A percentile compares a stretch with the other conserved stretches of the same genome.
Conservation (phyloP, 768 basidiomycete genomes). For the Russula compacta region DNA sequence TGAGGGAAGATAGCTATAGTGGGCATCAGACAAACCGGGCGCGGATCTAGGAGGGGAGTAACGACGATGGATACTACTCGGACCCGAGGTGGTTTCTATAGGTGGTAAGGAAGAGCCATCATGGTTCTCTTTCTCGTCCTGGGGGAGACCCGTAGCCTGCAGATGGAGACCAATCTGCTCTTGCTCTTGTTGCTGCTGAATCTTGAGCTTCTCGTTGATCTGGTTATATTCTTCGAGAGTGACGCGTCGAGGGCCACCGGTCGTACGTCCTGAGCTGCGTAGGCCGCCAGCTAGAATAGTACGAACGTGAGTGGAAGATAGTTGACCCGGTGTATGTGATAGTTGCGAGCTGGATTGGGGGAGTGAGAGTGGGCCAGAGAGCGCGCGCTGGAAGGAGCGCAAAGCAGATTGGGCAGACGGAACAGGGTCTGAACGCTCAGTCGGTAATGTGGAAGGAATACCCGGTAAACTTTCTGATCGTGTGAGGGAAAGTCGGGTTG, state of each 20-base stretch:
- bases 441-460: slow-evolving; percentile 27
- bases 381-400: slow-evolving; percentile 58
- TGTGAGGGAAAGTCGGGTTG: slow-evolving; percentile 42
- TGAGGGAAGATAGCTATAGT: slow-evolving; percentile 3
- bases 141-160: background rate
- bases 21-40: background rate
- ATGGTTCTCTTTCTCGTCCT: slow-evolving; percentile 21
- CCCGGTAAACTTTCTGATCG: slow-evolving; percentile 59
- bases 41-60: slow-evolving; percentile 17
- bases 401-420: slow-evolving; percentile 25
- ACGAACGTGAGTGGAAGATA: slow-evolving; percentile 20
- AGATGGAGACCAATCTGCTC: slow-evolving; percentile 21
- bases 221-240: slow-evolving; percentile 29
- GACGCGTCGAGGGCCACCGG: slow-evolving; percentile 30
- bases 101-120: background rate
- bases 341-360: slow-evolving; percentile 27
- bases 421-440: slow-evolving; percentile 24
- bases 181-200: slow-evolving; percentile 11
- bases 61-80: slow-evolving; percentile 9
- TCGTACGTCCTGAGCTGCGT: slow-evolving; percentile 29
- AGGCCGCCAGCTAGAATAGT: slow-evolving; percentile 24
- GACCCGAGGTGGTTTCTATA: background rate
- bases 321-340: slow-evolving; percentile 24
- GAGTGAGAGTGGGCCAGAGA: slow-evolving; percentile 43
- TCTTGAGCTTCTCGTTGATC: slow-evolving; percentile 26